A percentile compares a stretch with the other conserved stretches of the same genome.
Evolutionary conservation across 2,329 filamentous ascomycete genomes (phyloP).

Genomic region (Neurospora sp.): DNA sequence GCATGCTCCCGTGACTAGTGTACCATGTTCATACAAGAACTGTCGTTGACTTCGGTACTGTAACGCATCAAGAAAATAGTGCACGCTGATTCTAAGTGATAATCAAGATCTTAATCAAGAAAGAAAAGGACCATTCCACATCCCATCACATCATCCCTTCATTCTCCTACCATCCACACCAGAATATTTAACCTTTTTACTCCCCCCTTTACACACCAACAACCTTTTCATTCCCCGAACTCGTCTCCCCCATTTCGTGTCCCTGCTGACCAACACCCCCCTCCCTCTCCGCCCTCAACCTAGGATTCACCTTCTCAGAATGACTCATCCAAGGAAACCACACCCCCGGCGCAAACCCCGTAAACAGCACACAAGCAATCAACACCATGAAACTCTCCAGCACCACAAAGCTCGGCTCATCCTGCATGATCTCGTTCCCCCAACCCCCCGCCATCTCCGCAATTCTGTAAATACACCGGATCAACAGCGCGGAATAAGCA

Average conservation of each 20-base stretch:
- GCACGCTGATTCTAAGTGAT: neutral
- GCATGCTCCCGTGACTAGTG: too few species aligned
- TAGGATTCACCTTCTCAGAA: neutral
- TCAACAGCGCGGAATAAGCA: constrained; percentile 36
- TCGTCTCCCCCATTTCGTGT: neutral
- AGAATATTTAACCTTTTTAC: neutral
- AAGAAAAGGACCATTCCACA: neutral
- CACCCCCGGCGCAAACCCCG: constrained; percentile 44
- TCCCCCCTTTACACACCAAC: neutral
- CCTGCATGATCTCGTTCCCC: constrained; percentile 54
- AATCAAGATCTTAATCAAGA: neutral
- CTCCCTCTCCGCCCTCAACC: neutral
- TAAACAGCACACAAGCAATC: constrained; percentile 38
- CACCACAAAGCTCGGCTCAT: constrained; percentile 49
- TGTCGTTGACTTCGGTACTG: too few species aligned
- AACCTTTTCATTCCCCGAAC: neutral
- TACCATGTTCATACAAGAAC: too few species aligned
- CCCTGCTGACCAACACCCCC: neutral
- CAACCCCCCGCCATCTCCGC: constrained; percentile 58
- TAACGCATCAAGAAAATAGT: too few species aligned
- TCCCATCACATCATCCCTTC: neutral
- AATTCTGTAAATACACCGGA: constrained; percentile 47
- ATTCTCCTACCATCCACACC: neutral
- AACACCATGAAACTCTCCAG: constrained; percentile 47
- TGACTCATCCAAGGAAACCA: constrained; percentile 44